Evolutionary conservation across 2,329 filamentous ascomycete species (phyloP), one percentile per base, ranked within the genome.

Genomic region (Claviceps cyperi): DNA sequence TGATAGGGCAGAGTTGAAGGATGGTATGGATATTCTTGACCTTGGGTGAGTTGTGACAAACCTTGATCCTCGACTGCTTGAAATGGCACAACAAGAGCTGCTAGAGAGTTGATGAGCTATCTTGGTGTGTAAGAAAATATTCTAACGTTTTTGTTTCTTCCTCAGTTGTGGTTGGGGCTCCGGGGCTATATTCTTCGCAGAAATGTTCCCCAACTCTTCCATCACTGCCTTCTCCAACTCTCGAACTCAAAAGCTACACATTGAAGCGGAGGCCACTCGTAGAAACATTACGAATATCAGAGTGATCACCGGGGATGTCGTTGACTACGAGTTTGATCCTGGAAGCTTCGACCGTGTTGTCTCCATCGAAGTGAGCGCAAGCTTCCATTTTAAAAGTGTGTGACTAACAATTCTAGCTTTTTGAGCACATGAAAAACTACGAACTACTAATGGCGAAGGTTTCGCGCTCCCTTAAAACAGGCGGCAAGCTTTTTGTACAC

Each of bases 341-440:
- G 67, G 68, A 24, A 67, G 61, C 5, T 86, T 78, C 57, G 83
- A 86, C 60, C 72, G 82, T 13, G 78, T 85, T 1, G 69, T 86
- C 15, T 81, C 77, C 7, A 81, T 86, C 53, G 83, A 77, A 65
- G 72, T 55, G 48, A 41, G 53, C 36, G 8, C 35, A n/a, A 14
- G 37, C 36, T 13, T 38, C 51, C 6, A n/a, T 41, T 8, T 28
- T 11, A 14, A 38, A 19, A 13, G 17, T 11, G 19, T 15, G 19
- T 41, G 9, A 36, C 36, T 52, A 22, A 46, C 35, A 45, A 19
- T 50, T 40, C 15, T 17, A 84, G 72, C 70, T 86, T 13, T 85
- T 86, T 59, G 82, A 86, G 62, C 83, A 86, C 63, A 85, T 86
- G 81, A 86, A 86, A 62, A 86, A 86, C 63, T 85, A 86, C 63